Evolutionary conservation across 2,329 filamentous ascomycete species (phyloP), one percentile per base, ranked within the genome.

Genomic region (Leptographium flavum): DNA sequence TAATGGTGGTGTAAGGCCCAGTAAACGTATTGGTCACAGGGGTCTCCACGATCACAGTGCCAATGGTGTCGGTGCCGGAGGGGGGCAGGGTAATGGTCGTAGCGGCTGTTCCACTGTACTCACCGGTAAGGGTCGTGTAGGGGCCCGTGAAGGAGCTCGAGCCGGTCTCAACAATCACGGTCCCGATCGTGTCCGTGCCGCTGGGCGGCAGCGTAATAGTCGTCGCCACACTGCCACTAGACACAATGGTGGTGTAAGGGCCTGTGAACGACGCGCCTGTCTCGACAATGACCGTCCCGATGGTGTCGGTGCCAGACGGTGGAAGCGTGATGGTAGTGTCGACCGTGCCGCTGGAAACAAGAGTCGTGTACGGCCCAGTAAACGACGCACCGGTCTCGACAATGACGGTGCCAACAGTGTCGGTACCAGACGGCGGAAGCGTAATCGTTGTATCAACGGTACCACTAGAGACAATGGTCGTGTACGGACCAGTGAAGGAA

Each of bases 371-470:
- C 1, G 50, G 48, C 3, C 50, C 50, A 14, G 51, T 49, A 43
- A 52, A 53, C n/a, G n/a, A n/a, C n/a, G n/a, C n/a, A n/a, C n/a
- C n/a, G n/a, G n/a, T n/a, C 31, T 52, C 45, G 1, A 52, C 36
- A 5, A 52, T 49, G 3, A 52, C 46, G 2, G 51, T 53, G 19
- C 46, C 50, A 8, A 45, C 65, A 55, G 76, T 70, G 36, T 81
- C 82, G 32, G 76, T 81, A 23, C 63, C 63, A 47, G 39, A 41
- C 0, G 45, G 47, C 19, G 42, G 32, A 1, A 49, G 1, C n/a
- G 45, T 47, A 3, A 22, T 4, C 3, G 44, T 17, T 1, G 32
- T 41, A 4, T 32, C 36, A 22, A 42, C 47, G n/a, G n/a, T n/a
- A 3, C 36, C 39, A 23, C 19, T 39, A 1, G 10, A 3, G 9